Evolutionary conservation across 139 green algal genomes (phyloP), one percentile per base, ranked within the genome.

Genomic region (Diplosphaera chodatii): DNA sequence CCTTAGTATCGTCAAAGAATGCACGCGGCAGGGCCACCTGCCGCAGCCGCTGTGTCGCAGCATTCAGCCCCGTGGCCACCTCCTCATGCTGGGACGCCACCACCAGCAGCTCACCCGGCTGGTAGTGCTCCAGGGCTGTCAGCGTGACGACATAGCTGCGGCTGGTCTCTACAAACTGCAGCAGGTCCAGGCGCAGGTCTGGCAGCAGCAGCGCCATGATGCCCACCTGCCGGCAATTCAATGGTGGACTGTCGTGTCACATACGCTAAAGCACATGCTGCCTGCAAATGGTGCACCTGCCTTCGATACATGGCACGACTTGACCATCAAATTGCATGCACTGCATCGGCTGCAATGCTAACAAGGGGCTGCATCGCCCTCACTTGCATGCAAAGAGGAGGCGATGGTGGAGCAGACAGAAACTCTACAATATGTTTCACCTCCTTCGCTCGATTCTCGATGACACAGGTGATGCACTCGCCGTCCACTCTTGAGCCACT

Each of bases 371-470:
- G n/a, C n/a, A n/a, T n/a, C n/a, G n/a, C n/a, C n/a, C n/a, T n/a
- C n/a, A n/a, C n/a, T n/a, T n/a, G n/a, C n/a, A n/a, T n/a, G n/a
- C n/a, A n/a, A n/a, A n/a, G n/a, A n/a, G n/a, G n/a, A n/a, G n/a
- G n/a, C n/a, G n/a, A n/a, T n/a, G n/a, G n/a, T n/a, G n/a, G n/a
- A 48, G 23, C 55, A 69, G 40, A 8, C 22, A 40, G 40, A 20
- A 31, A n/a, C 6, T 29, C 32, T 32, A 70, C 6, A 15, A 32
- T 32, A 32, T 8, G 5, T 28, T 8, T 70, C 25, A 86, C 79
- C 76, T 93, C 83, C 21, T 84, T 84, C 0, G 83, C 87, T 21
- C 83, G 75, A 70, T 91, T 92, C 67, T 92, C 83, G 25, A 92
- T 88, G 1, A 88, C 75, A 5, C 81, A 81, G 2, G 75, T 81